Conservation (phyloP, 2,329 filamentous ascomycete genomes). For the Ophiosphaerella herpotricha region DNA sequence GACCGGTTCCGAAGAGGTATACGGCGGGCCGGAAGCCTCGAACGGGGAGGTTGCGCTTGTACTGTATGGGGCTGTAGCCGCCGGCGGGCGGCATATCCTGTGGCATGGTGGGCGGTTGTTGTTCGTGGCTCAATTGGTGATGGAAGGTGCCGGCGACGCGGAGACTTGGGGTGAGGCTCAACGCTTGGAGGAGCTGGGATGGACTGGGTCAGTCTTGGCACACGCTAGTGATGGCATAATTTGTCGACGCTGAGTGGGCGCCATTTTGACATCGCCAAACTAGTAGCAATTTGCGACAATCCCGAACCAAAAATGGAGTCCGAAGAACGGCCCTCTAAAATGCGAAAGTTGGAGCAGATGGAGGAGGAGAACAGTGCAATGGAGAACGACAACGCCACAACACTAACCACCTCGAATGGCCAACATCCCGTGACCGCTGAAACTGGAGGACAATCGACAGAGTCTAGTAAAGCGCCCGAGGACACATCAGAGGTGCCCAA, state of each 20-base stretch:
- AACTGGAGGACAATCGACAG: constrained; percentile 10
- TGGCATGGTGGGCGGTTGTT: constrained; percentile 68
- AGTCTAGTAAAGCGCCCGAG: constrained; percentile 7
- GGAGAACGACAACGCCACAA: constrained; percentile 13
- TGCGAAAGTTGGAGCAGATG: constrained; percentile 56
- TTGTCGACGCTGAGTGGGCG: constrained; percentile 32
- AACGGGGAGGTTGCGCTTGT: constrained; percentile 94
- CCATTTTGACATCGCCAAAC: constrained; percentile 6
- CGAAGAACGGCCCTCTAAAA: constrained; percentile 60
- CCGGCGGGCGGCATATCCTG: constrained; percentile 96
- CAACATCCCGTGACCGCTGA: constrained; percentile 12
- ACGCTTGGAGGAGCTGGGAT: constrained; percentile 19
- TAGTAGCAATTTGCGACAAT: not conserved
- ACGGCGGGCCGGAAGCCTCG: constrained; percentile 84
- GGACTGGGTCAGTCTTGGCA: constrained; percentile 30
- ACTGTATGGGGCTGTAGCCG: constrained; percentile 96
- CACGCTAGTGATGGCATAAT: constrained; percentile 35
- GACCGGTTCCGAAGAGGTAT: constrained; percentile 76
- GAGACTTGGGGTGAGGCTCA: constrained; percentile 32
- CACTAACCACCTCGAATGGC: constrained; percentile 15
- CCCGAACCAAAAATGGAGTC: constrained; percentile 54
- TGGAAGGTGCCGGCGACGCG: constrained; percentile 28
- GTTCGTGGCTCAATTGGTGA: constrained; percentile 35
- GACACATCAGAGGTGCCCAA: constrained; percentile 22
- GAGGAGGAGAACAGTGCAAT: constrained; percentile 10